Evolutionary conservation across 257 asterid genomes (phyloP).

Genomic region (Solanum piurae): DNA sequence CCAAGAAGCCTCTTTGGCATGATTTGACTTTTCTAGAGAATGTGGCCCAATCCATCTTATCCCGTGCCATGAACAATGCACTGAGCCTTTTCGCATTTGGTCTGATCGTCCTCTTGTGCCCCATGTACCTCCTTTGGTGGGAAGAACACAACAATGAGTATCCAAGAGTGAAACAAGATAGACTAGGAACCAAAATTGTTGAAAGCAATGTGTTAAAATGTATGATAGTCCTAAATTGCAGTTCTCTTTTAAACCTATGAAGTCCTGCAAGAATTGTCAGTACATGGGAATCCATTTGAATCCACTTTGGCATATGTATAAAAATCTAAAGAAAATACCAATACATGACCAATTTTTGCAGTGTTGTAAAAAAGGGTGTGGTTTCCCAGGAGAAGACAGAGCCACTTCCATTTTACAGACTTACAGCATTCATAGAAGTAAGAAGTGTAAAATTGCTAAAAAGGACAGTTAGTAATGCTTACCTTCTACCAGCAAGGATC

Average conservation of each 20-base stretch:
- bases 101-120: conserved; percentile 91
- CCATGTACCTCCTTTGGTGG: conserved; percentile 69
- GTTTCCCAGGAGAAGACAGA: background rate
- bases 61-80: conserved; percentile 45
- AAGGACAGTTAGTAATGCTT: background rate
- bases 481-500: conserved; percentile 98
- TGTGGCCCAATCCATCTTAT: conserved; percentile 68
- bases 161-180: background rate
- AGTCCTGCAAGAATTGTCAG: background rate
- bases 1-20: conserved; percentile 95
- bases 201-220: background rate
- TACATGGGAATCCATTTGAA: background rate
- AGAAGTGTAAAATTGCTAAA: background rate
- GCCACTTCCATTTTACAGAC: background rate
- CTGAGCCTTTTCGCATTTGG: conserved; percentile 95
- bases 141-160: background rate
- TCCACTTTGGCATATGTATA: background rate
- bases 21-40: conserved; percentile 79
- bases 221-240: background rate
- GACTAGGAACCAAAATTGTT: background rate
- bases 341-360: background rate
- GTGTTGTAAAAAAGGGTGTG: background rate
- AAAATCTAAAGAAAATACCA: background rate
- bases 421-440: background rate
- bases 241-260: background rate